A percentile compares a stretch with the other conserved stretches of the same genome.
These are phyloP conservation scores for Cucumis melo DNA, from an alignment of 306 rosid species.

Conservation along the genomic window DNA sequence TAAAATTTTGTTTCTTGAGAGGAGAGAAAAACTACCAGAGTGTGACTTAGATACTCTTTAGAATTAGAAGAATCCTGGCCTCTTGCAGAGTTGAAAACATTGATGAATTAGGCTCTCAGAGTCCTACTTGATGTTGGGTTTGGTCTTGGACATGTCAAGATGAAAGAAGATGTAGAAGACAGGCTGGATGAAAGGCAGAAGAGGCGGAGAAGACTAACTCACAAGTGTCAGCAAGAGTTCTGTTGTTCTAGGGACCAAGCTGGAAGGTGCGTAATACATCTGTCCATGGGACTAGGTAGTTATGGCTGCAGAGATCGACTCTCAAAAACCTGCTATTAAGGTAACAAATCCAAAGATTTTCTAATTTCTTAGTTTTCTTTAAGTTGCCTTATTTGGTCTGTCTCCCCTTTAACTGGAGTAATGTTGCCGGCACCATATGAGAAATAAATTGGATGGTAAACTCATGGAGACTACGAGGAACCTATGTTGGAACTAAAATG, in stretches of 20 bases:
- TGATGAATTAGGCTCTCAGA: neutral
- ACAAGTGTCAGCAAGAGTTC: neutral
- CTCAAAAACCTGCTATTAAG: neutral
- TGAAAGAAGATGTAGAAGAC: neutral
- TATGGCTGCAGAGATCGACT: neutral
- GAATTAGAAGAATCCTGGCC: neutral
- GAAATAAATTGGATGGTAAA: neutral
- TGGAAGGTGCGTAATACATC: neutral
- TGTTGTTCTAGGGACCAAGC: neutral
- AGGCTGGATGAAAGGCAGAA: neutral
- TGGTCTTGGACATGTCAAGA: neutral
- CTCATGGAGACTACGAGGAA: neutral
- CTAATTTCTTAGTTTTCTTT: neutral
- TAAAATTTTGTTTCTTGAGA: neutral
- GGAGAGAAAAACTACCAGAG: neutral
- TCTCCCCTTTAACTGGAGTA: neutral
- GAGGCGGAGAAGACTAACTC: neutral
- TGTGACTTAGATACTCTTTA: neutral
- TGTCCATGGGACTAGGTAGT: neutral
- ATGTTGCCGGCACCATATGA: neutral
- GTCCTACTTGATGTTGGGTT: neutral
- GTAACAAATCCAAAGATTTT: neutral
- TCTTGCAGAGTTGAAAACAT: neutral
- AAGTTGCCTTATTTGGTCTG: neutral
- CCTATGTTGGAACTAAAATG: neutral